Evolutionary conservation across 139 green algal species (phyloP).

Genomic region (Limnomonas spitsbergensis): DNA sequence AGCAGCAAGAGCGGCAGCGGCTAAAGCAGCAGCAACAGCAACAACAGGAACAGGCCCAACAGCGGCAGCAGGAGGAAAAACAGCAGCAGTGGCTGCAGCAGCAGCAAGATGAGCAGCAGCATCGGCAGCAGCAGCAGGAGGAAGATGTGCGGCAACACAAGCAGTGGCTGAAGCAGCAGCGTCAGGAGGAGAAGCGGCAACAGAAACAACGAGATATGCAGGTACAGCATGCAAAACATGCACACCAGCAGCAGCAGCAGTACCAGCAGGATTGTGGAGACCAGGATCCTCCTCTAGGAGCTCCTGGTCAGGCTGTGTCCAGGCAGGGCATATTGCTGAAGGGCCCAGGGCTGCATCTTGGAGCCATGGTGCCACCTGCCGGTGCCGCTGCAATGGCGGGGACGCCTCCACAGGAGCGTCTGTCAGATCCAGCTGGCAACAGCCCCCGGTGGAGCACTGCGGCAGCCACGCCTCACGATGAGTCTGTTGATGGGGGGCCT

Average conservation of each 20-base stretch:
- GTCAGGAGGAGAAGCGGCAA: not conserved
- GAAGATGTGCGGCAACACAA: not conserved
- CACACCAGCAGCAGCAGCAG: not conserved
- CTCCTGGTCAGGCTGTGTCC: too few species aligned
- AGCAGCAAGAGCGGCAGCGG: not conserved
- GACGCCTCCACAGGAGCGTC: too few species aligned
- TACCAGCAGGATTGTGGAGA: too few species aligned
- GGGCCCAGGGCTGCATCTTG: too few species aligned
- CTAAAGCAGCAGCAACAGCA: not conserved
- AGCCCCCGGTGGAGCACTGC: too few species aligned
- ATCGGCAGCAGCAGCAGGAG: not conserved
- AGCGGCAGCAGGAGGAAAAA: not conserved
- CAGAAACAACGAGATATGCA: not conserved
- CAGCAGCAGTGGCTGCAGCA: not conserved
- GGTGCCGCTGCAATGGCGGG: too few species aligned
- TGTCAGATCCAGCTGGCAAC: too few species aligned
- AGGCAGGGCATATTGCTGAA: too few species aligned
- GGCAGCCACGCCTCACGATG: too few species aligned
- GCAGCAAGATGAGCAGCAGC: not conserved
- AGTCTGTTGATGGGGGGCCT: too few species aligned
- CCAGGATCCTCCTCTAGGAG: too few species aligned
- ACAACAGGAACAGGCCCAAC: not conserved
- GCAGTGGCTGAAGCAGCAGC: not conserved
- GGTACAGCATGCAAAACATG: not conserved
- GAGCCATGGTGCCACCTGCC: too few species aligned